phyloP scores from a whole-genome alignment of 306 rosid genomes.

The Inga laurina region DNA sequence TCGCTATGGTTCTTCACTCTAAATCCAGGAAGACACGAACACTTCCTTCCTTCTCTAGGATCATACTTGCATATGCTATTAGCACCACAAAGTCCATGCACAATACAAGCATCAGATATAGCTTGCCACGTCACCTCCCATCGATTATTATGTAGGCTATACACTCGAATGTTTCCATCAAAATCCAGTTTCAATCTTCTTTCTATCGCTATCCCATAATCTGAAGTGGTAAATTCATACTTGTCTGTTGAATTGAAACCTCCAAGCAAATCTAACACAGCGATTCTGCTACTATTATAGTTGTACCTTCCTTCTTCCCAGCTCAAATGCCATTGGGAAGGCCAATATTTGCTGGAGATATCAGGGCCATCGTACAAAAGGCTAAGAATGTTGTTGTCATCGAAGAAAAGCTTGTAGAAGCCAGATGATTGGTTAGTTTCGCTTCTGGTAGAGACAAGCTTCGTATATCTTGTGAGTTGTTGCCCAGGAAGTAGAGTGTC shows the following conservation, averaged over 20 bases:
- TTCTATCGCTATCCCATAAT: not conserved
- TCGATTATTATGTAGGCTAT: not conserved
- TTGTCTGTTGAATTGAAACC: not conserved
- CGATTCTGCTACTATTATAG: slow-evolving; percentile 15
- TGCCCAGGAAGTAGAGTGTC: slow-evolving; percentile 51
- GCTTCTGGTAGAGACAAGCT: slow-evolving; percentile 43
- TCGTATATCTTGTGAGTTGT: slow-evolving; percentile 25
- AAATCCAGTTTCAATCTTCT: slow-evolving; percentile 14
- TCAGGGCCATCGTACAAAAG: slow-evolving; percentile 13
- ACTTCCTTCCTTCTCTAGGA: not conserved
- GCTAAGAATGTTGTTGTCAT: slow-evolving; percentile 26
- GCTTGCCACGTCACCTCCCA: slow-evolving; percentile 46
- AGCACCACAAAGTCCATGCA: slow-evolving; percentile 42
- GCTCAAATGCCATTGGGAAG: slow-evolving; percentile 10
- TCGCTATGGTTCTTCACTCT: slow-evolving; percentile 3
- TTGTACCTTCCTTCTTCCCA: not conserved
- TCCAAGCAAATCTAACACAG: not conserved
- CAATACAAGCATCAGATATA: not conserved
- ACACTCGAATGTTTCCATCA: not conserved
- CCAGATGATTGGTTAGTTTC: slow-evolving; percentile 31
- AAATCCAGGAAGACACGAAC: slow-evolving; percentile 21
- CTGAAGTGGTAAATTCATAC: not conserved
- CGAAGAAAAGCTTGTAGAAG: slow-evolving; percentile 30
- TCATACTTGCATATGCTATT: slow-evolving; percentile 31
- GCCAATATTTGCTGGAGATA: slow-evolving; percentile 31